Conservation (phyloP, 148 eudicot species). For the Persicaria tinctoria region DNA sequence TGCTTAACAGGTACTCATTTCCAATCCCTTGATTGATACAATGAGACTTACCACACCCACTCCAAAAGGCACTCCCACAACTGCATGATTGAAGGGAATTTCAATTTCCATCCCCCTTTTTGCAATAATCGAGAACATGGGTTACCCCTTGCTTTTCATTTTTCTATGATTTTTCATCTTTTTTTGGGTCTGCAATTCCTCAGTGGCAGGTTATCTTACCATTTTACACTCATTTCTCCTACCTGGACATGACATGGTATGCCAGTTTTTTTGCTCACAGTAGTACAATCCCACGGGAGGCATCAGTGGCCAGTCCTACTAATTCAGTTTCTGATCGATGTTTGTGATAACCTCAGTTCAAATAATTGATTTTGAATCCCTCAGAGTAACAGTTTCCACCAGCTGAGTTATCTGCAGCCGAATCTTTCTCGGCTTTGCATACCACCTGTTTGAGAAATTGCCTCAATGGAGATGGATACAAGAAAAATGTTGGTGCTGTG, state of each 20-base stretch:
- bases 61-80: conserved; percentile 17
- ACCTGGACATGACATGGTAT: conserved; percentile 28
- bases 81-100: conserved; percentile 56
- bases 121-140: conserved; percentile 18
- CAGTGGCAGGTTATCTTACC: conserved; percentile 53
- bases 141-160: background rate
- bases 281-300: conserved; percentile 13
- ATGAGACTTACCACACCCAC: conserved; percentile 9
- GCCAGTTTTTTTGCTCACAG: conserved; percentile 26
- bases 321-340: conserved; percentile 13
- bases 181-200: conserved; percentile 22
- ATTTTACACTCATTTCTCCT: conserved; percentile 18
- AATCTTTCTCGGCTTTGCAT: conserved; percentile 9
- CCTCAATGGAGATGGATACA: conserved; percentile 26
- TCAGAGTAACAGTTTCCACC: conserved; percentile 12
- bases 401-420: background rate
- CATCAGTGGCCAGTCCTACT: conserved; percentile 14
- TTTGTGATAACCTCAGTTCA: background rate
- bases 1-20: conserved; percentile 9
- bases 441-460: conserved; percentile 20
- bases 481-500: conserved; percentile 15
- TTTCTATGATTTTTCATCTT: conserved; percentile 17
- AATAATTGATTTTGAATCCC: background rate
- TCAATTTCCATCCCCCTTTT: conserved; percentile 15
- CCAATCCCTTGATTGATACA: background rate